Conservation (phyloP, 1,284 basidiomycete genomes). For the Fomitopsis pinicola region DNA sequence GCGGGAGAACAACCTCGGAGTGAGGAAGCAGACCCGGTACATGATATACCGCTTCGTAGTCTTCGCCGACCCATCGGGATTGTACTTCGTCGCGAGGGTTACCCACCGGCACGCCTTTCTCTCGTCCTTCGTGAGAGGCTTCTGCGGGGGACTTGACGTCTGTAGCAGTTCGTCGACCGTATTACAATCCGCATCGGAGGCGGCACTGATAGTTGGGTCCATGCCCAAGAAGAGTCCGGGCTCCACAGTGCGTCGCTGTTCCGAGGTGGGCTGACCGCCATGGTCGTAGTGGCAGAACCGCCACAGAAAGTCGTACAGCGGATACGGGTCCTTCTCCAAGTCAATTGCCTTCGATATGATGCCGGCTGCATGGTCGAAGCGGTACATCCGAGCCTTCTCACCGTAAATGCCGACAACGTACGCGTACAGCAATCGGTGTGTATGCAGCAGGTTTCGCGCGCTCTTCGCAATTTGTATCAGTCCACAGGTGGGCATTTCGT, state of each 20-base stretch:
- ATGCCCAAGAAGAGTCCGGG: background rate
- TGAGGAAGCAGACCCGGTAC: background rate
- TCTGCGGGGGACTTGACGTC: background rate
- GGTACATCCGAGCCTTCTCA: conserved; percentile 3
- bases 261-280: background rate
- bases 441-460: conserved; percentile 3
- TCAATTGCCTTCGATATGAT: background rate
- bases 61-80: background rate
- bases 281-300: background rate
- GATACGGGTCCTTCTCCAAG: too few species aligned
- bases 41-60: background rate
- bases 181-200: background rate
- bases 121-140: background rate
- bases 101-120: background rate
- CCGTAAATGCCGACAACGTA: conserved; percentile 12
- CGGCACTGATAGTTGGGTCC: background rate
- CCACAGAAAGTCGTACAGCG: too few species aligned
- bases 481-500: background rate
- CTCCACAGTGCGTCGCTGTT: too few species aligned
- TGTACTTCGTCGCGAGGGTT: background rate
- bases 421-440: conserved; percentile 7
- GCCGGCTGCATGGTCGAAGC: conserved; percentile 6
- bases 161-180: background rate
- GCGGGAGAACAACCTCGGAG: background rate
- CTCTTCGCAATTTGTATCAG: background rate